Evolutionary conservation across 2,329 filamentous ascomycete species (phyloP).

Genomic region (Orbilia oligospora): DNA sequence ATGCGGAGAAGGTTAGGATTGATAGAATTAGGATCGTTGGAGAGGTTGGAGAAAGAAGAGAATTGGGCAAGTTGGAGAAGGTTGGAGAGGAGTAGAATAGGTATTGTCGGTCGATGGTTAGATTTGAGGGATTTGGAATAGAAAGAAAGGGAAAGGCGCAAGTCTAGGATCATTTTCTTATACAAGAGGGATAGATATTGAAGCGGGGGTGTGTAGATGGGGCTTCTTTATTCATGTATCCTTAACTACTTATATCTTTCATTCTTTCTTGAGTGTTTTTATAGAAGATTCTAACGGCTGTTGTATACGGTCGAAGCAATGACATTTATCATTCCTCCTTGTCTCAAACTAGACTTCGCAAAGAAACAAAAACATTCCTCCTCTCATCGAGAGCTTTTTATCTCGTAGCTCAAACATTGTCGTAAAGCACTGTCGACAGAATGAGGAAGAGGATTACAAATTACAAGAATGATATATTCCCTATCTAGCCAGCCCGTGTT

Average conservation of each 20-base stretch:
- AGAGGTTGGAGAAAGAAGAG: conserved; percentile 89
- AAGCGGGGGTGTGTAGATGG: not conserved
- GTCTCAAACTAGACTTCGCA: not conserved
- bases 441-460: too few species aligned
- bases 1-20: conserved; percentile 83
- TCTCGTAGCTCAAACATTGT: too few species aligned
- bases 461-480: too few species aligned
- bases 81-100: conserved; percentile 77
- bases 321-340: not conserved
- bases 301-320: not conserved
- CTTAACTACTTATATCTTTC: not conserved
- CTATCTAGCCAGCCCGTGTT: too few species aligned
- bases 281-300: not conserved
- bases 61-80: conserved; percentile 96
- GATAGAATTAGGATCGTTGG: conserved; percentile 78
- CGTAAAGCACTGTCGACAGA: too few species aligned
- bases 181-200: not conserved
- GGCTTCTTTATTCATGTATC: not conserved
- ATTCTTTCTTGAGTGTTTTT: not conserved
- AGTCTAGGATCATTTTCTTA: not conserved
- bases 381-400: too few species aligned
- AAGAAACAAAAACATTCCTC: too few species aligned
- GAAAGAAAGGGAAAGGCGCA: not conserved
- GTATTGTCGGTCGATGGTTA: not conserved
- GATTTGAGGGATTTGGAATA: not conserved